Percentiles rank a stretch among this genome's conserved stretches.
Evolutionary conservation across 2,329 filamentous ascomycete genomes (phyloP).

Genomic region (Colletotrichum euphorbiae): DNA sequence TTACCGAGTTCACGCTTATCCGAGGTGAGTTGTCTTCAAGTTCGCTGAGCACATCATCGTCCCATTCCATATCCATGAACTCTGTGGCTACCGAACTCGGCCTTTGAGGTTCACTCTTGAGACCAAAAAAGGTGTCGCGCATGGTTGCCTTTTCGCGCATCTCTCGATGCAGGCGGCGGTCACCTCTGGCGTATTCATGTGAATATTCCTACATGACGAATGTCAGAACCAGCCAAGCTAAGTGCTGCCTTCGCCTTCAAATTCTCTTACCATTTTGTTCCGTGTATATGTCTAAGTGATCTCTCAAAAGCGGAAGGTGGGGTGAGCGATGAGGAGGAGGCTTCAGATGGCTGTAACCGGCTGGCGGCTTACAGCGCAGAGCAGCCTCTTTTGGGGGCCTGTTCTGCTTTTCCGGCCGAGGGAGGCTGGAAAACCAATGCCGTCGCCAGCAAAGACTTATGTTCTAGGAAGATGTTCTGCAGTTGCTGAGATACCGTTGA

Average conservation of each 20-base stretch:
- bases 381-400: slow-evolving; percentile 12
- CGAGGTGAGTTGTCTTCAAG: slow-evolving; percentile 75
- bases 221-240: slow-evolving; percentile 16
- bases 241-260: not conserved
- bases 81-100: slow-evolving; percentile 80
- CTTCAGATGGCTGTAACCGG: slow-evolving; percentile 32
- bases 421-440: slow-evolving; percentile 41
- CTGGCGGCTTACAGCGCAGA: slow-evolving; percentile 38
- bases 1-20: slow-evolving; percentile 77
- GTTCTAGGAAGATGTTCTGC: slow-evolving; percentile 15
- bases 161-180: slow-evolving; percentile 57
- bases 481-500: slow-evolving; percentile 23
- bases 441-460: slow-evolving; percentile 51
- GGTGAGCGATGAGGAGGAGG: slow-evolving; percentile 24
- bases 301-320: slow-evolving; percentile 33
- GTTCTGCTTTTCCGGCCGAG: slow-evolving; percentile 42
- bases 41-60: slow-evolving; percentile 70
- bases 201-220: slow-evolving; percentile 49
- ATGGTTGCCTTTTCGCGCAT: slow-evolving; percentile 64
- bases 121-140: slow-evolving; percentile 71
- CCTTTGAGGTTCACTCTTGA: slow-evolving; percentile 64
- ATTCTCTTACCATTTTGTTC: slow-evolving; percentile 50
- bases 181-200: slow-evolving; percentile 50
- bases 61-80: slow-evolving; percentile 81
- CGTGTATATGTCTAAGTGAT: slow-evolving; percentile 37